Conservation (phyloP, 352 stramenopile genomes). For the Phytophthora macrochlamydospora region DNA sequence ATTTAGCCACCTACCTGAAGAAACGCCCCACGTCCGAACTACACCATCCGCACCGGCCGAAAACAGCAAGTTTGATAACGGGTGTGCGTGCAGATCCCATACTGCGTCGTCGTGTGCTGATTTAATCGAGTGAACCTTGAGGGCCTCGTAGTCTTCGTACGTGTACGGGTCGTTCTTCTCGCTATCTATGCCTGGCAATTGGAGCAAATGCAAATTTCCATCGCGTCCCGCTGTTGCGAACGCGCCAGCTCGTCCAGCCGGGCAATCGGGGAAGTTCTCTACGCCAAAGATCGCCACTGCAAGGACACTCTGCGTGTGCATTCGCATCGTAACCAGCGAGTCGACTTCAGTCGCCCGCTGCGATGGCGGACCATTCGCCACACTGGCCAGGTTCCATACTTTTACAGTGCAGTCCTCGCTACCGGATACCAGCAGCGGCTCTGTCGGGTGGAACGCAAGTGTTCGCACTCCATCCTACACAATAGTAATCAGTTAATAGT, state of each 20-base stretch:
- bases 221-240: conserved; percentile 83
- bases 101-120: conserved; percentile 82
- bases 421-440: conserved; percentile 81
- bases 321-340: conserved; percentile 74
- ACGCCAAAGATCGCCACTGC: conserved; percentile 72
- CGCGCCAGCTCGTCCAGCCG: conserved; percentile 50
- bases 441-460: conserved; percentile 81
- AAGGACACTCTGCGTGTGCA: conserved; percentile 78
- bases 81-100: conserved; percentile 84
- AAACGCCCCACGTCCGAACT: conserved; percentile 79
- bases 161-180: conserved; percentile 75
- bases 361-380: conserved; percentile 63
- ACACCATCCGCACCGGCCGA: conserved; percentile 79
- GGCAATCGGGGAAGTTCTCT: conserved; percentile 73
- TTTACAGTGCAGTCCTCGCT: conserved; percentile 88
- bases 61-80: conserved; percentile 84
- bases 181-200: conserved; percentile 56
- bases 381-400: conserved; percentile 79
- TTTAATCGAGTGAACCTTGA: conserved; percentile 73
- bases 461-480: conserved; percentile 76
- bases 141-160: conserved; percentile 73
- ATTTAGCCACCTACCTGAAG: conserved; percentile 52
- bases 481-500: not conserved
- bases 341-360: conserved; percentile 80
- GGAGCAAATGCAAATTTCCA: conserved; percentile 70